Base-by-base conservation (phyloP, 2,329 filamentous ascomycete species). In the Cryphonectria nitschkei region DNA sequence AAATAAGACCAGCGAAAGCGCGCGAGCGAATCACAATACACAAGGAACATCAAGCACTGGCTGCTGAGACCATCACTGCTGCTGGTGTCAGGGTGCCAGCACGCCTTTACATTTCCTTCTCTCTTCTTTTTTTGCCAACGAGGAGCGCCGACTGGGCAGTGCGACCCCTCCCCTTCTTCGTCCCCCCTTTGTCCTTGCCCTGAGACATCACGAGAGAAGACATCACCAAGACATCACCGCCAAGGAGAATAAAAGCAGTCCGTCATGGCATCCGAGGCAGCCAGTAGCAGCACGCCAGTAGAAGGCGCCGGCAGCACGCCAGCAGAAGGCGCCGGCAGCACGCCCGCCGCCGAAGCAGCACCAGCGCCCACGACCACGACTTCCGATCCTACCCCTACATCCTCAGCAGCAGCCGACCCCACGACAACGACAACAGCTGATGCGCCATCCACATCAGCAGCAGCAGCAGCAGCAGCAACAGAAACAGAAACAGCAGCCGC, bases 211-310 rank as follows among this genome's bases (percentile, higher is more conserved):
- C 54, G 54, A 58, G 54, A 58, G 54, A 19, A 58, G 14, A 34
- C 54, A 58, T 34, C 54, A 32, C 54, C 29, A 58, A 56, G n/a
- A 56, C 61, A 43, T 29, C n/a, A 46, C 22, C 67, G 65, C 39
- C n/a, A 50, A 16, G 34, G 29, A 50, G 39, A 54, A 58, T 56
- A 58, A 34, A 39, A 14, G 37, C 26, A 34, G 52, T 50, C 41
- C 71, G 50, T 26, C 19, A 73, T 73, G 71, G 69, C 69, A 16
- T 73, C 71, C 32, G 71, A 73, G 63, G 66, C 65, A 64, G 58
- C 56, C 60, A 64, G 56, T n/a, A 9, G 13, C 7, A 34, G 63
- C 6, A 52, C 29, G 26, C 43, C 63, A 16, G 63, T 34, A 39
- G 58, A 61, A 39, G 68, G 50, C 61, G n/a, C 69, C 9, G 43